phyloP scores from a whole-genome alignment of 2,329 filamentous ascomycete genomes.

The Clarireedia homoeocarpa region DNA sequence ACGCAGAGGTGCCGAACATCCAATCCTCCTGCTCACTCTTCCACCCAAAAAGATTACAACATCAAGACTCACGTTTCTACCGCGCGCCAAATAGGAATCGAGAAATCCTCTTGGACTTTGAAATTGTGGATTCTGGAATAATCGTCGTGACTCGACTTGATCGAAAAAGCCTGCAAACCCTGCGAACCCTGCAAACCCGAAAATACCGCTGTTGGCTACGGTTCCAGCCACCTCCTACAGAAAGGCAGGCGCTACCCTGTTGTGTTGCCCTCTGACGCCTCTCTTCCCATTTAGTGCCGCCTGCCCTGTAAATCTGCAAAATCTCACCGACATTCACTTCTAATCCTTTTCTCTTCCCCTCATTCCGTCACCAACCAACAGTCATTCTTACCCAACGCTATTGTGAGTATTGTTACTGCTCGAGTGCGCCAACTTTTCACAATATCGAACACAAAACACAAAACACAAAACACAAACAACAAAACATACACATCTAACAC shows the following conservation, averaged over 20 bases:
- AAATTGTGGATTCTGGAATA: not conserved
- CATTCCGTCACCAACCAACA: not conserved
- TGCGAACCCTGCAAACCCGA: not conserved
- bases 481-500: not conserved
- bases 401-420: not conserved
- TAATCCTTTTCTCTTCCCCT: not conserved
- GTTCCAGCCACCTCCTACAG: not conserved
- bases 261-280: not conserved
- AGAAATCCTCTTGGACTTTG: not conserved
- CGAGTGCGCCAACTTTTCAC: not conserved
- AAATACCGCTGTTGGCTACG: not conserved
- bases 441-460: not conserved
- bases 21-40: too few species aligned
- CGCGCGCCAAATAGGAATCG: not conserved
- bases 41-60: too few species aligned
- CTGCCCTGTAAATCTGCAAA: constrained; percentile 4
- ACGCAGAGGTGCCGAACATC: too few species aligned
- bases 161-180: not conserved
- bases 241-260: not conserved
- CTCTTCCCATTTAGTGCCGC: not conserved
- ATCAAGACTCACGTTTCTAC: not conserved
- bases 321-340: constrained; percentile 10
- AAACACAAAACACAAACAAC: not conserved
- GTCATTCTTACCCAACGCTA: not conserved
- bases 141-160: not conserved